A percentile compares a stretch with the other conserved stretches of the same genome.
These are phyloP conservation scores for Talaromyces sp. DNA, from an alignment of 2,329 filamentous ascomycete genomes.

Conservation along the genomic window DNA sequence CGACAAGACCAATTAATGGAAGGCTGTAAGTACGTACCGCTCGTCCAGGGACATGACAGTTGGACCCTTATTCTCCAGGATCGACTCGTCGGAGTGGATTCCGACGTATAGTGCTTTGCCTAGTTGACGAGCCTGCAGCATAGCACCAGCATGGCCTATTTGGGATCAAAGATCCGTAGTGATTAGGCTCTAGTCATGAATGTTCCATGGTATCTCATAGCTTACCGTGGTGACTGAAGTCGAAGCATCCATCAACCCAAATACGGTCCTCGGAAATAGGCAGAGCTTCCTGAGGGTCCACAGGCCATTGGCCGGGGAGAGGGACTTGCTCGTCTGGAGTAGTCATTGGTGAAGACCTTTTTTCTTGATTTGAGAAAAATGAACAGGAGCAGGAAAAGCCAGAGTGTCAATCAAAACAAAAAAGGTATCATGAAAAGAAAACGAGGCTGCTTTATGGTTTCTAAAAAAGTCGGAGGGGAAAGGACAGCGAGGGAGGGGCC, in stretches of 20 bases:
- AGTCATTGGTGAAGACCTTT: slow-evolving; percentile 12
- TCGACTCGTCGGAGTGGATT: slow-evolving; percentile 93
- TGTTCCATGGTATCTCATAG: slow-evolving; percentile 1
- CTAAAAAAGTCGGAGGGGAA: slow-evolving; percentile 1
- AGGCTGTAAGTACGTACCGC: slow-evolving; percentile 56
- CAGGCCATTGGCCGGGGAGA: slow-evolving; percentile 62
- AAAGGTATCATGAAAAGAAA: neutral
- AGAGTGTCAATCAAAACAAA: neutral
- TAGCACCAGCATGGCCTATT: slow-evolving; percentile 88
- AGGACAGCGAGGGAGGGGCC: slow-evolving; percentile 7
- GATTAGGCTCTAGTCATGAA: slow-evolving; percentile 10
- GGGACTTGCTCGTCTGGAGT: slow-evolving; percentile 49
- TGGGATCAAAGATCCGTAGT: neutral
- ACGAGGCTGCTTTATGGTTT: neutral
- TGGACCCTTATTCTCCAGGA: slow-evolving; percentile 94
- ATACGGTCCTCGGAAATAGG: slow-evolving; percentile 70
- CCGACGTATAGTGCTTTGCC: slow-evolving; percentile 88
- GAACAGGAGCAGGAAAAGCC: neutral
- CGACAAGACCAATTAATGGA: neutral
- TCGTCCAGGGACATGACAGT: slow-evolving; percentile 95
- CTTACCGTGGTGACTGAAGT: slow-evolving; percentile 95
- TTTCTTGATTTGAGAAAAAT: neutral
- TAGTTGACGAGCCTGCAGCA: slow-evolving; percentile 91
- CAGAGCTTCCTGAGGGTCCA: slow-evolving; percentile 64
- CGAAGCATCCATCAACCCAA: slow-evolving; percentile 99